Evolutionary conservation across 2,329 filamentous ascomycete genomes (phyloP).

Genomic region (Pseudocercospora ulei): DNA sequence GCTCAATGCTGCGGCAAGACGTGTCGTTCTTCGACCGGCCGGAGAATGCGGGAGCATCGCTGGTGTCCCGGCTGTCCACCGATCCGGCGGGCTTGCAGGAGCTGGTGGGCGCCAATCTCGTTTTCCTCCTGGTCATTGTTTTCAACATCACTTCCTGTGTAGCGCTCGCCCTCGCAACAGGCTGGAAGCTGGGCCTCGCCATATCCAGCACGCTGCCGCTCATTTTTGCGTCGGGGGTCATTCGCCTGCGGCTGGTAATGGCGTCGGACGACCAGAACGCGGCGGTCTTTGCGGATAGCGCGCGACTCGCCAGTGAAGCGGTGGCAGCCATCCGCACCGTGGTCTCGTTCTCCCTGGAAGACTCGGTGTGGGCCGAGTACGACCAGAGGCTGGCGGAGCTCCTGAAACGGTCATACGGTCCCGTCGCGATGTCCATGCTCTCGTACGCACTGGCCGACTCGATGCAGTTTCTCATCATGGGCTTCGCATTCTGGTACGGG

Average conservation of each 20-base stretch:
- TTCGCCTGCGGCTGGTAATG: neutral
- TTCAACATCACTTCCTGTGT: neutral
- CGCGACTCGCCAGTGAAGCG: conserved; percentile 1
- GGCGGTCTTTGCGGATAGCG: conserved; percentile 1
- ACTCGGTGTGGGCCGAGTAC: neutral
- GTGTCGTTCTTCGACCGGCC: conserved; percentile 72
- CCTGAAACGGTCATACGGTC: neutral
- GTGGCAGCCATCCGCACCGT: conserved; percentile 1
- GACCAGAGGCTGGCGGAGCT: neutral
- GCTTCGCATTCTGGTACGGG: conserved; percentile 29
- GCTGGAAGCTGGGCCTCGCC: conserved; percentile 44
- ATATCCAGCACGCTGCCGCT: conserved; percentile 6
- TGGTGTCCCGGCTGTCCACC: neutral
- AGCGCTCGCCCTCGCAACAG: conserved; percentile 39
- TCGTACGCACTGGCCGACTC: conserved; percentile 3
- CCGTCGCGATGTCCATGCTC: neutral
- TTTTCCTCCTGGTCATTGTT: neutral
- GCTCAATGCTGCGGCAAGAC: conserved; percentile 78
- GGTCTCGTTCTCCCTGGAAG: neutral
- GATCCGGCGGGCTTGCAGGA: neutral
- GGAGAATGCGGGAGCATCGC: conserved; percentile 32
- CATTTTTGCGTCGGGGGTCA: neutral
- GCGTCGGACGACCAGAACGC: neutral
- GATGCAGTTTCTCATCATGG: conserved; percentile 16
- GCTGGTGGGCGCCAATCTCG: neutral